A percentile compares a stretch with the other conserved stretches of the same genome.
phyloP scores from a whole-genome alignment of 106 monocot species.

The Platanthera guangdongensis region DNA sequence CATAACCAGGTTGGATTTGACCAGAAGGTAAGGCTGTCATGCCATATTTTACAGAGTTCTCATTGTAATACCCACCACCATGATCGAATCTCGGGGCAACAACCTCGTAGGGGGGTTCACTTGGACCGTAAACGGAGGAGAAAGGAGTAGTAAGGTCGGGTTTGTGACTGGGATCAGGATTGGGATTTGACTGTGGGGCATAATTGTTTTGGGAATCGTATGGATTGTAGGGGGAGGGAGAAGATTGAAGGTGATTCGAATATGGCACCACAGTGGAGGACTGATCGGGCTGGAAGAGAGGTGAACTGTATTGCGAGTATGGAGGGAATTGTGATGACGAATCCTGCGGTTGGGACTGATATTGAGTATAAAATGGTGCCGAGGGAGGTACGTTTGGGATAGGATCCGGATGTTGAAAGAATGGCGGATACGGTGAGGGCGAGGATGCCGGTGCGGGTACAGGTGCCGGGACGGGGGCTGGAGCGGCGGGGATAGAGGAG shows the following conservation, averaged over 20 bases:
- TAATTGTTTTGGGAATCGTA: slow-evolving; percentile 20
- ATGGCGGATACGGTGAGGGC: slow-evolving; percentile 9
- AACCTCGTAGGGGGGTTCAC: slow-evolving; percentile 24
- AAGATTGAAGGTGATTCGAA: slow-evolving; percentile 18
- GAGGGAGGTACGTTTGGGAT: slow-evolving; percentile 18
- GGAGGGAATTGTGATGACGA: slow-evolving; percentile 14
- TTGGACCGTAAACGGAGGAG: slow-evolving; percentile 18
- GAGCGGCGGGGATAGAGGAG: slow-evolving; percentile 9
- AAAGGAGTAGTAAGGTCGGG: slow-evolving; percentile 3
- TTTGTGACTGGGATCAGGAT: slow-evolving; percentile 6
- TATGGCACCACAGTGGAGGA: slow-evolving; percentile 9
- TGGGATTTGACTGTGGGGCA: slow-evolving; percentile 7
- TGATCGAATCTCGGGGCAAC: slow-evolving; percentile 14
- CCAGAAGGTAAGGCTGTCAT: neutral
- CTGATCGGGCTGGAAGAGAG: slow-evolving; percentile 20
- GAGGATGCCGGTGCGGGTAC: neutral
- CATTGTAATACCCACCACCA: slow-evolving; percentile 11
- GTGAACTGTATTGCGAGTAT: slow-evolving; percentile 24
- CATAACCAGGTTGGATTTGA: slow-evolving; percentile 9
- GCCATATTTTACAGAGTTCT: slow-evolving; percentile 20
- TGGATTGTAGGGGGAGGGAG: slow-evolving; percentile 14
- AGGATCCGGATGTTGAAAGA: slow-evolving; percentile 21
- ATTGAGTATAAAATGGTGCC: slow-evolving; percentile 10
- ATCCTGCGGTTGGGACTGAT: slow-evolving; percentile 5
- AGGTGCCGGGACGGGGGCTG: neutral